phyloP scores from a whole-genome alignment of 1,284 basidiomycete species.

The Volvariella volvacea region DNA sequence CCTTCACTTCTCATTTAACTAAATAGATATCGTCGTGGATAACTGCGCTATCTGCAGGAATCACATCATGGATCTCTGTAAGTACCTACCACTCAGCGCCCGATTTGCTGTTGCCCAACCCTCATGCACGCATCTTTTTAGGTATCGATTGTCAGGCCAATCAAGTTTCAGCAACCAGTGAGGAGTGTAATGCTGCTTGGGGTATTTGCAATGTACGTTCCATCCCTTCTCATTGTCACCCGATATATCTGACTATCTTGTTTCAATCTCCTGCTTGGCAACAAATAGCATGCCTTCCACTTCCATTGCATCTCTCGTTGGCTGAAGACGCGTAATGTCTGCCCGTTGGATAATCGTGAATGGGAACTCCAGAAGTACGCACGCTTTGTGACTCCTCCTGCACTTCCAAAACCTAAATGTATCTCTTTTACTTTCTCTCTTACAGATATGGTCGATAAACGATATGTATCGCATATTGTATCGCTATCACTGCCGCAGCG shows the following conservation, averaged over 20 bases:
- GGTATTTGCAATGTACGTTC: constrained; percentile 91
- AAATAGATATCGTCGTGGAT: constrained; percentile 86
- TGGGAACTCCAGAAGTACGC: constrained; percentile 92
- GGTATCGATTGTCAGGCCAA: constrained; percentile 99
- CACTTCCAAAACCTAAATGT: neutral
- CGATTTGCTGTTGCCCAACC: neutral
- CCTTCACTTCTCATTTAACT: neutral
- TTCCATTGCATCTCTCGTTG: constrained; percentile 99
- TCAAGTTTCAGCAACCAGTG: constrained; percentile 92
- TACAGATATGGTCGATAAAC: constrained; percentile 21
- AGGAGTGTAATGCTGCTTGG: constrained; percentile 99
- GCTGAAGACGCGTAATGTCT: constrained; percentile 99
- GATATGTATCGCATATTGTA: neutral
- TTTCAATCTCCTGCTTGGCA: constrained; percentile 6
- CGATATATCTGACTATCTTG: constrained; percentile 1
- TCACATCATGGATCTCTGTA: constrained; percentile 98
- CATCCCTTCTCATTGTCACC: neutral
- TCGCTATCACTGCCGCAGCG: too few relatives aligned
- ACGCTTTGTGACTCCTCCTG: constrained; percentile 1
- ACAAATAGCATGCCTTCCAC: constrained; percentile 93
- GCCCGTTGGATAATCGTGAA: constrained; percentile 95
- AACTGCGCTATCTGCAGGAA: constrained; percentile 96
- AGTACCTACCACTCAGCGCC: too few relatives aligned
- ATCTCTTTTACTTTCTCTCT: constrained; percentile 1
- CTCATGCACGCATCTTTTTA: constrained; percentile 22